phyloP scores from a whole-genome alignment of 1,284 basidiomycete species.

The Flammula alnicola region DNA sequence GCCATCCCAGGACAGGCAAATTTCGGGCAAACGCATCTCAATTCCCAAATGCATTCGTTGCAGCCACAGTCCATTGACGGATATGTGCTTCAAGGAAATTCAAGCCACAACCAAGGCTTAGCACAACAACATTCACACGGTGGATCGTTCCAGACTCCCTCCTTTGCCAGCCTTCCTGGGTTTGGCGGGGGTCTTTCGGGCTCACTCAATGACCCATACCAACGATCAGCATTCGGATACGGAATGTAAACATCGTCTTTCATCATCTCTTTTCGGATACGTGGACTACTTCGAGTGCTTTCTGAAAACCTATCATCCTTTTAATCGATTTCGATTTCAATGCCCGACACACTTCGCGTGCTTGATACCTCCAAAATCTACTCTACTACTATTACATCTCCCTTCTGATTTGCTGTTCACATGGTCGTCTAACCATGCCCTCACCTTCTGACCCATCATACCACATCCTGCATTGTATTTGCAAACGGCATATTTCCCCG shows the following conservation, averaged over 20 bases:
- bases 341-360: constrained; percentile 16
- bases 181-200: constrained; percentile 61
- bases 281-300: constrained; percentile 24
- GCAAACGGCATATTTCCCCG: constrained; percentile 58
- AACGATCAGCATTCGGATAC: constrained; percentile 72
- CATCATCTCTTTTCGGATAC: constrained; percentile 17
- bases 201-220: constrained; percentile 73
- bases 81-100: constrained; percentile 76
- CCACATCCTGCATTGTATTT: constrained; percentile 68
- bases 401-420: constrained; percentile 40
- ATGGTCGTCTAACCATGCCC: constrained; percentile 33
- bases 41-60: constrained; percentile 59
- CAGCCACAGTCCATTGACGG: constrained; percentile 75
- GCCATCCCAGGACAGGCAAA: constrained; percentile 49
- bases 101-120: constrained; percentile 62
- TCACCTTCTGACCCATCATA: constrained; percentile 39
- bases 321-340: constrained; percentile 27
- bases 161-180: constrained; percentile 56
- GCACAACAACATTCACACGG: constrained; percentile 52
- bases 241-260: constrained; percentile 61
- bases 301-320: constrained; percentile 29
- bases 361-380: constrained; percentile 43
- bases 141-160: constrained; percentile 57
- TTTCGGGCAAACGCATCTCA: constrained; percentile 56
- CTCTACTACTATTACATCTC: constrained; percentile 33